Evolutionary conservation across 108 stramenopile genomes (phyloP), one percentile per base, ranked within the genome.

Genomic region (Phaeodactylum tricornutum): DNA sequence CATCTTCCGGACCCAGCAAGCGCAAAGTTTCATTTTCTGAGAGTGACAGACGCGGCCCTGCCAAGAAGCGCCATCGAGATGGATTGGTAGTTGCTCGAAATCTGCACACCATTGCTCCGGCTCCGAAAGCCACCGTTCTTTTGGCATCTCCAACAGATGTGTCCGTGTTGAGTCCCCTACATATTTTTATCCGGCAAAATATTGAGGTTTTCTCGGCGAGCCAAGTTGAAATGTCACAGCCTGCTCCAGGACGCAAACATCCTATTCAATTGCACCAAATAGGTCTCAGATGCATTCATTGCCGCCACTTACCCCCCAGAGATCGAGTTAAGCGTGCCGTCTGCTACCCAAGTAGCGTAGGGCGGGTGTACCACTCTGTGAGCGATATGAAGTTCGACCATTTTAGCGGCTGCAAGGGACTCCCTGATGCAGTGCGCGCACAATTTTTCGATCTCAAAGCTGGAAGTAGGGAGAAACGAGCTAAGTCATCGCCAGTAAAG

Each of bases 331-430:
- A 79, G 48, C 61, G 77, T 12, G 72, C 77, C 21, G 61, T 67
- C 0, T 74, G 72, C 37, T 79, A 71, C 47, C 77, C 77, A 1
- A 56, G 26, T 33, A 40, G 34, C n/a, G 63, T 79, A 6, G 56
- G 50, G 15, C 54, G 77, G 19, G 55, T 79, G 11, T 79, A 79
- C 34, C 67, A 79, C 36, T 71, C 58, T 22, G 70, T 79, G n/a
- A 58, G 55, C 37, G 77, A 79, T 40, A 71, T 74, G 70, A 71
- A 74, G 55, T 78, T 78, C 46, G 72, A 74, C 52, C 77, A 79
- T 47, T 74, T 79, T 44, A 47, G 44, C 21, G 20, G 40, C 22
- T 79, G 77, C 42, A 34, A 27, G 16, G 35, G 44, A 1, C 43
- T 79, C 21, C 66, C 72, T 19, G 31, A 42, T 7, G 45, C 56